phyloP scores from a whole-genome alignment of 495 filamentous ascomycete species.

The Penicillium diatomitis region DNA sequence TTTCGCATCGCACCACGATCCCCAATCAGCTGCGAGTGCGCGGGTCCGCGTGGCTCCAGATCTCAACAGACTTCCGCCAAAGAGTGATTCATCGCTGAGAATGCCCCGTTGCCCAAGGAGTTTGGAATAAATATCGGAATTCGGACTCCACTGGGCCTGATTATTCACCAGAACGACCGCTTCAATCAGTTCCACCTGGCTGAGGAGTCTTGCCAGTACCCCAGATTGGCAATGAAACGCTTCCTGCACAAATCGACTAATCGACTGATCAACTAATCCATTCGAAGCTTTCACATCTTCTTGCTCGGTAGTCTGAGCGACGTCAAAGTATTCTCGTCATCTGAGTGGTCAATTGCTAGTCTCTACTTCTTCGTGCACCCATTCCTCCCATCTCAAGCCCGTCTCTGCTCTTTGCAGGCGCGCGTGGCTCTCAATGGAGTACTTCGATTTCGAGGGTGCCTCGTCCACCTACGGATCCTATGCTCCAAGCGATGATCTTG shows the following conservation, averaged over 20 bases:
- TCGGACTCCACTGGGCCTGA: slow-evolving; percentile 11
- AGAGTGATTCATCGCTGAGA: too few species aligned
- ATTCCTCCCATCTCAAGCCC: background rate
- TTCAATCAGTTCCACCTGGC: background rate
- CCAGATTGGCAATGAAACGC: slow-evolving; percentile 23
- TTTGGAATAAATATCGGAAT: slow-evolving; percentile 5
- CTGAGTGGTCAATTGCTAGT: background rate
- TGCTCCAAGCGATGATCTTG: slow-evolving; percentile 30
- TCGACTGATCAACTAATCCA: background rate
- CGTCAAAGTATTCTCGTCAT: too few species aligned
- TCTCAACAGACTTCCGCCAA: too few species aligned
- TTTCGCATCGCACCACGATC: too few species aligned
- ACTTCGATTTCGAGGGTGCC: slow-evolving; percentile 47
- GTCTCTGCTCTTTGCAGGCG: background rate
- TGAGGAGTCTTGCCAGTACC: slow-evolving; percentile 14
- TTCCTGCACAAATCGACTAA: slow-evolving; percentile 16
- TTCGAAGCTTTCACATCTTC: background rate
- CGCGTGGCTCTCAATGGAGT: slow-evolving; percentile 32
- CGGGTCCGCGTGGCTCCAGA: too few species aligned
- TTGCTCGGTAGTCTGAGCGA: too few species aligned
- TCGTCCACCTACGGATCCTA: slow-evolving; percentile 30
- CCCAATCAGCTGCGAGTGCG: too few species aligned
- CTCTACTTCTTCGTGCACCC: background rate
- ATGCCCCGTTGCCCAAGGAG: background rate
- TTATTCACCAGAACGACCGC: slow-evolving; percentile 16